Evolutionary conservation across 371 early-diverging fungal species (phyloP), one percentile per base, ranked within the genome.

Genomic region (Lichtheimia ornata): DNA sequence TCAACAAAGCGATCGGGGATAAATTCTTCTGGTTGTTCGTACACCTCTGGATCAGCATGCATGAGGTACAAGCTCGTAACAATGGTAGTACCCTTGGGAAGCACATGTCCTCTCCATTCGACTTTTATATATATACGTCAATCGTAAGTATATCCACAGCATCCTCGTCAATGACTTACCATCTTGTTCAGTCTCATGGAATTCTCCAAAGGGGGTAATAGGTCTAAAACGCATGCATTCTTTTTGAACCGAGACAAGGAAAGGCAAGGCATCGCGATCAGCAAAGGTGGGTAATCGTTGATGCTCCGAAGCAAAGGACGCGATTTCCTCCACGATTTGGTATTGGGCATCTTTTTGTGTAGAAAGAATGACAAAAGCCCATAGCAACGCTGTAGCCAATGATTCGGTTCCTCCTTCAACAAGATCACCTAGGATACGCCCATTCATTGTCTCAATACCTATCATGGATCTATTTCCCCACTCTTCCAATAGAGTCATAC

Each of bases 361-460:
- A n/a, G 63, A 43, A 13, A 72, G 51, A 22, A 69, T 56, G 43
- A 62, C 62, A 47, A 72, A 58, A 41, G 55, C 45, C 66, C 69
- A 69, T 28, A 55, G 27, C n/a, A 66, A 28, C 17, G 62, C 53
- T 11, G 63, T 50, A 5, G 66, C 58, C 22, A 56, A 59, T 14
- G 69, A 66, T 4, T 66, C 72, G 9, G 62, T 62, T 4, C 69
- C 69, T n/a, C 59, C 69, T 2, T 43, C 40, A 4, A 69, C 50
- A 12, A 65, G 57, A 43, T 72, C 64, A 22, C 44, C 64, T 63
- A 50, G 9, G 12, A 43, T 56, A 56, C 12, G n/a, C n/a, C n/a
- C n/a, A n/a, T n/a, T n/a, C n/a, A 22, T 20, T 12, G 44, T 43
- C 2, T 2, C n/a, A 14, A n/a, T n/a, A n/a, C n/a, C n/a, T n/a